phyloP scores from a whole-genome alignment of 148 eudicot genomes.

The Persicaria maculosa region DNA sequence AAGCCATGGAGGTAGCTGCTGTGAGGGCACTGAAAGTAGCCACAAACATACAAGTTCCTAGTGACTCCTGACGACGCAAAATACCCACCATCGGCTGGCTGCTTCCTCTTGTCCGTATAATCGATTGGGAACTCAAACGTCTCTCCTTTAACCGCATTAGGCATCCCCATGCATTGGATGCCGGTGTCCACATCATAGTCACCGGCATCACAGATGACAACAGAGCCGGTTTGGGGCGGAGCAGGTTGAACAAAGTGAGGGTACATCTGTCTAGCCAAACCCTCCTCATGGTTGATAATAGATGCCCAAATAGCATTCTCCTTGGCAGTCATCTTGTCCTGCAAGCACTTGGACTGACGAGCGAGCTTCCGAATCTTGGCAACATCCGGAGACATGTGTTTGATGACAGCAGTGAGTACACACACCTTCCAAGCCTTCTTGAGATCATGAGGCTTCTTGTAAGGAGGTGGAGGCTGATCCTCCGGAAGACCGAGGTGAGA shows the following conservation, averaged over 20 bases:
- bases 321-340: conserved; percentile 73
- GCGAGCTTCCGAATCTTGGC: conserved; percentile 61
- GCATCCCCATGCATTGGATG: background rate
- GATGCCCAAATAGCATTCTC: conserved; percentile 67
- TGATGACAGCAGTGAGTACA: conserved; percentile 65
- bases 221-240: conserved; percentile 25
- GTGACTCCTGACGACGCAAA: conserved; percentile 19
- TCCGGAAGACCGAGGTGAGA: conserved; percentile 36
- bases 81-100: conserved; percentile 19
- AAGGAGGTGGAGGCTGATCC: conserved; percentile 51
- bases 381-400: conserved; percentile 61
- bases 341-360: conserved; percentile 61
- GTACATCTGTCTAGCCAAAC: conserved; percentile 45
- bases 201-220: conserved; percentile 39
- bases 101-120: conserved; percentile 39
- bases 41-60: conserved; percentile 37
- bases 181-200: conserved; percentile 52
- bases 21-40: conserved; percentile 44
- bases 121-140: conserved; percentile 21
- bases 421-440: conserved; percentile 75
- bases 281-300: conserved; percentile 54
- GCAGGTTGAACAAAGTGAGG: conserved; percentile 24
- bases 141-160: conserved; percentile 38
- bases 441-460: conserved; percentile 74
- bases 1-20: conserved; percentile 34